Evolutionary conservation across 2,329 filamentous ascomycete species (phyloP).

Genomic region (Pseudocercospora fijiensis): DNA sequence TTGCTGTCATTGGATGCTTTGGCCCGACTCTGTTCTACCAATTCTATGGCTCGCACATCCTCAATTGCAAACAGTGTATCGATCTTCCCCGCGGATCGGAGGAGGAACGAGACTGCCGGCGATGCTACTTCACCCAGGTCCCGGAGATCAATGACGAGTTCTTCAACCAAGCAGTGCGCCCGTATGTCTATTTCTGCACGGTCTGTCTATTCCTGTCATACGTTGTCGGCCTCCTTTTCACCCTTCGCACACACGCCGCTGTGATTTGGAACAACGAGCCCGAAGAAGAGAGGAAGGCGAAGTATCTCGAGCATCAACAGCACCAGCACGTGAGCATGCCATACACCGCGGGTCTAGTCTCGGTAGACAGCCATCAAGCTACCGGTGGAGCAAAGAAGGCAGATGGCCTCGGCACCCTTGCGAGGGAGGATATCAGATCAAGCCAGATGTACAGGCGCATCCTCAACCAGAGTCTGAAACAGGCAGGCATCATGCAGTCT

Average conservation of each 20-base stretch:
- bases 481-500: conserved; percentile 67
- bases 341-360: conserved; percentile 24
- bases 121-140: conserved; percentile 89
- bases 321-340: conserved; percentile 23
- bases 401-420: conserved; percentile 17
- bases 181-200: conserved; percentile 89
- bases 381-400: conserved; percentile 15
- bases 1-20: conserved; percentile 93
- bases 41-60: conserved; percentile 95
- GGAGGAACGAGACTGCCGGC: conserved; percentile 69
- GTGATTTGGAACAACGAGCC: conserved; percentile 90
- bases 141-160: conserved; percentile 84
- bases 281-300: conserved; percentile 50
- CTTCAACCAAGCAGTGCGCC: conserved; percentile 84
- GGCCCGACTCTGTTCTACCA: conserved; percentile 97
- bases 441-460: conserved; percentile 91
- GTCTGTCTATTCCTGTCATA: conserved; percentile 87
- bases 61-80: conserved; percentile 70
- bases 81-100: conserved; percentile 48
- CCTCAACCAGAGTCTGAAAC: conserved; percentile 81
- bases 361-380: conserved; percentile 11
- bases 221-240: conserved; percentile 91
- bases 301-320: conserved; percentile 16
- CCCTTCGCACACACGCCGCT: conserved; percentile 88
- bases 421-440: conserved; percentile 71